A percentile compares a stretch with the other conserved stretches of the same genome.
These are phyloP conservation scores for Trametes versicolor DNA, from an alignment of 1,284 basidiomycete species.

Conservation along the genomic window DNA sequence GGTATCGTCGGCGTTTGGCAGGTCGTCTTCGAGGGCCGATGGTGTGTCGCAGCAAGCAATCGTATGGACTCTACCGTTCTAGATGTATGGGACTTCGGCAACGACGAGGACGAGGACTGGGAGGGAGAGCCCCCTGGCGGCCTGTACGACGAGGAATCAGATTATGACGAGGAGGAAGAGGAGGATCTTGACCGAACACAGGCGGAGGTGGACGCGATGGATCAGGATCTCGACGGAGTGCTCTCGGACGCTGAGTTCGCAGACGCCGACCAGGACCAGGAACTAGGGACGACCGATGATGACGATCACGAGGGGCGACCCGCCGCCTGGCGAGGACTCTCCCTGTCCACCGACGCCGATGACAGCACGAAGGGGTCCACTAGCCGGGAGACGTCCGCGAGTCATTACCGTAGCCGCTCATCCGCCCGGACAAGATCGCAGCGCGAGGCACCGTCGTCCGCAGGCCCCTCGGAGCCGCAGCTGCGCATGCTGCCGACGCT, in stretches of 20 bases:
- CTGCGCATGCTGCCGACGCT: slow-evolving; percentile 46
- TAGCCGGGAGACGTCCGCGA: slow-evolving; percentile 25
- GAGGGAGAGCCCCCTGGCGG: slow-evolving; percentile 43
- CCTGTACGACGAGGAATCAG: slow-evolving; percentile 55
- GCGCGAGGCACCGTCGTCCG: slow-evolving; percentile 15
- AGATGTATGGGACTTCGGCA: slow-evolving; percentile 89
- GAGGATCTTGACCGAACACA: slow-evolving; percentile 59
- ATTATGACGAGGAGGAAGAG: slow-evolving; percentile 59
- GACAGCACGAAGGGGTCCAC: slow-evolving; percentile 24
- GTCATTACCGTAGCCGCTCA: slow-evolving; percentile 29
- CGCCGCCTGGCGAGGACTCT: slow-evolving; percentile 32
- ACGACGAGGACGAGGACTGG: slow-evolving; percentile 66
- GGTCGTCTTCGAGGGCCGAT: slow-evolving; percentile 91
- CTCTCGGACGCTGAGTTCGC: slow-evolving; percentile 61
- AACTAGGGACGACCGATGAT: slow-evolving; percentile 45
- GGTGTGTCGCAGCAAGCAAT: slow-evolving; percentile 93
- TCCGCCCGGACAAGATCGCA: slow-evolving; percentile 23
- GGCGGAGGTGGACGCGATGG: slow-evolving; percentile 65
- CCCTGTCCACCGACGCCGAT: slow-evolving; percentile 27
- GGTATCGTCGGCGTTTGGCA: slow-evolving; percentile 96
- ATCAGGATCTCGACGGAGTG: slow-evolving; percentile 63
- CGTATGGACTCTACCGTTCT: slow-evolving; percentile 80
- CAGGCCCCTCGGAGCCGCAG: slow-evolving; percentile 37
- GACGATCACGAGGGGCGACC: slow-evolving; percentile 34
- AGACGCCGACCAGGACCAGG: slow-evolving; percentile 50